phyloP scores from a whole-genome alignment of 257 asterid genomes.

The Lycium barbarum region DNA sequence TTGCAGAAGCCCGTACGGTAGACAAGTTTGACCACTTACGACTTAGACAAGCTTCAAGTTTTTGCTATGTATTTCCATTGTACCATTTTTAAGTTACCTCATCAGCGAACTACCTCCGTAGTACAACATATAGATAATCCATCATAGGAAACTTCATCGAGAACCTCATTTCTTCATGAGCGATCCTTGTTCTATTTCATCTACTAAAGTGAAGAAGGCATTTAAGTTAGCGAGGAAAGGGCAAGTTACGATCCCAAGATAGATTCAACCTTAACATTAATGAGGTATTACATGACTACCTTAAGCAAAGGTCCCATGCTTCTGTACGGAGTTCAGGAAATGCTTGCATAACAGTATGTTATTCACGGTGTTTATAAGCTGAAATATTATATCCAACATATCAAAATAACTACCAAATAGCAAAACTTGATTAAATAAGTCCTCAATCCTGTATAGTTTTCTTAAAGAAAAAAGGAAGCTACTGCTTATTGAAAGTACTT shows the following conservation, averaged over 20 bases:
- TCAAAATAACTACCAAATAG: neutral
- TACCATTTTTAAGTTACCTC: neutral
- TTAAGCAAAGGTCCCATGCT: neutral
- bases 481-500: neutral
- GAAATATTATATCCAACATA: neutral
- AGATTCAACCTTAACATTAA: slow-evolving; percentile 6
- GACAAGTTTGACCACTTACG: neutral
- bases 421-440: neutral
- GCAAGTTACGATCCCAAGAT: neutral
- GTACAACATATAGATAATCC: neutral
- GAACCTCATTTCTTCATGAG: neutral
- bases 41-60: neutral
- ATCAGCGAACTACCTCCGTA: slow-evolving; percentile 1
- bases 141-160: neutral
- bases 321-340: neutral
- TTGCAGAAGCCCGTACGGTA: neutral
- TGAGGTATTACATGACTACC: neutral
- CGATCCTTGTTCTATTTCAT: neutral
- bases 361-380: slow-evolving; percentile 1
- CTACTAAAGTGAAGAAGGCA: neutral
- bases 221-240: neutral
- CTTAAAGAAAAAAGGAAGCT: neutral
- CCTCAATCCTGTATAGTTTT: neutral
- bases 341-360: neutral
- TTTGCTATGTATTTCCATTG: neutral